Conservation (phyloP, 1,284 basidiomycete species). For the Rhodofomes roseus region DNA sequence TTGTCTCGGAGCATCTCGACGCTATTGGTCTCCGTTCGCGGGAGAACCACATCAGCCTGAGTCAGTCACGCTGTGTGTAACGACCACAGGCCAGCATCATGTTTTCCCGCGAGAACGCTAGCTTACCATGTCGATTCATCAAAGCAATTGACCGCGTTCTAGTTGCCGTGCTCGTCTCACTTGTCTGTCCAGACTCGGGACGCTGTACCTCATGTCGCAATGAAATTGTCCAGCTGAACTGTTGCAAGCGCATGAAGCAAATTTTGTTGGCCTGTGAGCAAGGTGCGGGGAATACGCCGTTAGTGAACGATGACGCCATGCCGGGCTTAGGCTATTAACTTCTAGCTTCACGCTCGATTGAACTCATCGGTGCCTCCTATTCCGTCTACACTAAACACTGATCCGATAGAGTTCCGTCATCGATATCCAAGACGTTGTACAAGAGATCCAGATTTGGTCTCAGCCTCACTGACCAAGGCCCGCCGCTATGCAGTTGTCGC, state of each 20-base stretch:
- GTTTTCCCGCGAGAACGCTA: neutral
- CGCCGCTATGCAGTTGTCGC: constrained; percentile 29
- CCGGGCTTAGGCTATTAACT: neutral
- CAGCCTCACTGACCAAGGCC: neutral
- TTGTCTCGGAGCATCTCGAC: neutral
- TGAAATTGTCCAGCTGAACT: neutral
- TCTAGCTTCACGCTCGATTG: neutral
- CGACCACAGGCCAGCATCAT: neutral
- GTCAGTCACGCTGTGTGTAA: neutral
- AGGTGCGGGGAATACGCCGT: neutral
- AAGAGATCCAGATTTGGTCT: neutral
- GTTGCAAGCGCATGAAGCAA: neutral
- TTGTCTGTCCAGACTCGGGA: neutral
- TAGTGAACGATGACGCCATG: neutral
- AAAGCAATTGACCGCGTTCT: neutral
- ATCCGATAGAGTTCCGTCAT: constrained; percentile 1
- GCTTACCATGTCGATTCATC: neutral
- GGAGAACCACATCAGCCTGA: neutral
- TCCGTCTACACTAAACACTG: neutral
- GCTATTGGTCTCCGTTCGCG: neutral
- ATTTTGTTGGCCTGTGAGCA: neutral
- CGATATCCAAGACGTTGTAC: neutral
- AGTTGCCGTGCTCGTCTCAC: neutral
- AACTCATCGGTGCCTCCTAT: neutral
- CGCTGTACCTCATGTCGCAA: neutral